Evolutionary conservation across 352 stramenopile species (phyloP).

Genomic region (Phytophthora aleatoria): DNA sequence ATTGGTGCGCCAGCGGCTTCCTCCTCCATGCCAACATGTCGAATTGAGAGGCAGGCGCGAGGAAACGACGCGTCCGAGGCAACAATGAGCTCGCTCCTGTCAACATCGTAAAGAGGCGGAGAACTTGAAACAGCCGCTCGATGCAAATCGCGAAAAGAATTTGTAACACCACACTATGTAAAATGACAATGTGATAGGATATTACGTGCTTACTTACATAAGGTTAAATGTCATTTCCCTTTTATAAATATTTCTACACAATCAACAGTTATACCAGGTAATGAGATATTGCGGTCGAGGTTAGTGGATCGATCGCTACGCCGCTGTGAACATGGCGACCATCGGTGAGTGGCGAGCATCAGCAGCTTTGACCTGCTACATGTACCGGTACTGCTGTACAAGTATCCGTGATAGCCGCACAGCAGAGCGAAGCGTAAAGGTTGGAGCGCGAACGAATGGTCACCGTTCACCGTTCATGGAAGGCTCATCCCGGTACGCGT

Average conservation of each 20-base stretch:
- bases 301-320: neutral
- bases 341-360: neutral
- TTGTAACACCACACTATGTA: neutral
- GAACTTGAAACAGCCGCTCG: neutral
- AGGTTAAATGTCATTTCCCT: neutral
- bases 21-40: conserved; percentile 26
- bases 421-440: neutral
- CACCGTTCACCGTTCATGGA: neutral
- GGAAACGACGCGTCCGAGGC: conserved; percentile 1
- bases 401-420: no score
- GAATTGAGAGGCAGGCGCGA: conserved; percentile 3
- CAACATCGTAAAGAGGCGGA: conserved; percentile 26
- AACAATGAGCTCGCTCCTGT: conserved; percentile 15
- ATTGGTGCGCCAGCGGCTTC: conserved; percentile 4
- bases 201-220: neutral
- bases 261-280: neutral
- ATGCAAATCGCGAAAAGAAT: conserved; percentile 10
- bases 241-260: neutral
- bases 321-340: neutral
- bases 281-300: neutral
- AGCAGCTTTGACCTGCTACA: no score
- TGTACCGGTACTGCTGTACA: no score
- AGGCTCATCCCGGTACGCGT: no score
- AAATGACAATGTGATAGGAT: neutral
- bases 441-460: neutral